phyloP scores from a whole-genome alignment of 2,329 filamentous ascomycete genomes.

The Aspergillus puulaauensis region DNA sequence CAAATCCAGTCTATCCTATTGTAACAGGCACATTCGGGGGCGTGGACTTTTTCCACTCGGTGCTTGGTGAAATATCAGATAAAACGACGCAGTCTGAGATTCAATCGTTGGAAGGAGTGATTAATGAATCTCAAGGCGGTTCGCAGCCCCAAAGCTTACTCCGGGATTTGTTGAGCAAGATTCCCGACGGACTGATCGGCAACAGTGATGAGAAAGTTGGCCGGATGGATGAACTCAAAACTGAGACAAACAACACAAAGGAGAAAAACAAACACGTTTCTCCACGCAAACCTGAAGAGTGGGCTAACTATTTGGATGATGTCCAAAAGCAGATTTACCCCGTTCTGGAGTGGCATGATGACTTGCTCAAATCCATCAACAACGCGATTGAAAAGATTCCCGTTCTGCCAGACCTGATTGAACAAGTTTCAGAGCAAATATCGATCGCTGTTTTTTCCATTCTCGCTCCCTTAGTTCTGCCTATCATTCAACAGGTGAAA shows the following conservation, averaged over 20 bases:
- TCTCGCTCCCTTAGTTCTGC: conserved; percentile 82
- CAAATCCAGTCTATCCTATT: conserved; percentile 70
- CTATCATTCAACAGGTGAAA: conserved; percentile 84
- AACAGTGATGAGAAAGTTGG: conserved; percentile 62
- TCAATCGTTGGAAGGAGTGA: conserved; percentile 80
- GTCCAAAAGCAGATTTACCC: conserved; percentile 81
- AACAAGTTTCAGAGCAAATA: conserved; percentile 83
- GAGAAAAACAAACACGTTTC: conserved; percentile 73
- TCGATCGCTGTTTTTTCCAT: conserved; percentile 90
- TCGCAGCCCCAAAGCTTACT: conserved; percentile 70
- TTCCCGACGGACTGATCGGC: conserved; percentile 78
- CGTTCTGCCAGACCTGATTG: conserved; percentile 77
- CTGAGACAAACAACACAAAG: conserved; percentile 71
- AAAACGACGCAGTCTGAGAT: conserved; percentile 91
- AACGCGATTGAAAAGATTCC: conserved; percentile 82
- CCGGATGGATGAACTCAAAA: conserved; percentile 76
- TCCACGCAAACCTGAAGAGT: conserved; percentile 79
- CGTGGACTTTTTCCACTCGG: conserved; percentile 90
- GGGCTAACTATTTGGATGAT: conserved; percentile 72
- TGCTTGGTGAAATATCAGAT: conserved; percentile 76
- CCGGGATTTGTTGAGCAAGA: conserved; percentile 75
- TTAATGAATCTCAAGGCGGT: conserved; percentile 62
- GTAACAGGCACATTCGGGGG: conserved; percentile 93
- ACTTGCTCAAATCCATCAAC: conserved; percentile 76
- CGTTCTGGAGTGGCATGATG: conserved; percentile 86